Conservation (phyloP, 2,329 filamentous ascomycete species). For the Pestalotiopsis sp. region DNA sequence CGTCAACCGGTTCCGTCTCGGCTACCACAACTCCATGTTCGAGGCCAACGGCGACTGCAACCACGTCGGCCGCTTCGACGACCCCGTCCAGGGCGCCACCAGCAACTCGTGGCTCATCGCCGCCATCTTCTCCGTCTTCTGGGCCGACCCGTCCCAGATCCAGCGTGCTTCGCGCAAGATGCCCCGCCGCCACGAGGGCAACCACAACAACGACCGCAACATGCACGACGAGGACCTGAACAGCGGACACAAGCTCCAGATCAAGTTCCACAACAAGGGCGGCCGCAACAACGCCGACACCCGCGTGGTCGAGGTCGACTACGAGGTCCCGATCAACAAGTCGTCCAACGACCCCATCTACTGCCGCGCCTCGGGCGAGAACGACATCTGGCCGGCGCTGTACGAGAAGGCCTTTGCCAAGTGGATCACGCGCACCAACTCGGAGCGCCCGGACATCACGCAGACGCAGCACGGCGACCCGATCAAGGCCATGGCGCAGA, state of each 20-base stretch:
- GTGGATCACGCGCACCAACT: conserved; percentile 38
- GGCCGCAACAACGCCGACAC: conserved; percentile 43
- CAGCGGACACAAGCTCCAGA: conserved; percentile 22
- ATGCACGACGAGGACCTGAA: conserved; percentile 10
- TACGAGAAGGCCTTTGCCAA: conserved; percentile 53
- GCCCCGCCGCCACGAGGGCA: conserved; percentile 20
- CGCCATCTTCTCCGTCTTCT: conserved; percentile 47
- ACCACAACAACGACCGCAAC: conserved; percentile 24
- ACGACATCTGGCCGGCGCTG: conserved; percentile 46
- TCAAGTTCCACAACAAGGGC: conserved; percentile 48
- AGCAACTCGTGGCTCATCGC: conserved; percentile 47
- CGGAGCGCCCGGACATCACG: conserved; percentile 43
- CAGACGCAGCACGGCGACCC: conserved; percentile 43
- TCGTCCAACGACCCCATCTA: conserved; percentile 44
- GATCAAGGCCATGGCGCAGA: conserved; percentile 47
- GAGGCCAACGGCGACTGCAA: conserved; percentile 18
- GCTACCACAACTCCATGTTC: conserved; percentile 7
- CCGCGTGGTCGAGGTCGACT: conserved; percentile 43
- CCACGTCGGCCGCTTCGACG: conserved; percentile 37
- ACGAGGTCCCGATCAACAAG: conserved; percentile 47
- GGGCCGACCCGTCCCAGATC: conserved; percentile 44
- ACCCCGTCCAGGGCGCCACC: conserved; percentile 44
- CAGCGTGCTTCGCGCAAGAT: conserved; percentile 35
- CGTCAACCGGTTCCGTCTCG: conserved; percentile 30
- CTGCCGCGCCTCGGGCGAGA: conserved; percentile 42